Percentiles rank a stretch among this genome's conserved stretches.
phyloP scores from a whole-genome alignment of 768 basidiomycete species.

The Exidia glandulosa region DNA sequence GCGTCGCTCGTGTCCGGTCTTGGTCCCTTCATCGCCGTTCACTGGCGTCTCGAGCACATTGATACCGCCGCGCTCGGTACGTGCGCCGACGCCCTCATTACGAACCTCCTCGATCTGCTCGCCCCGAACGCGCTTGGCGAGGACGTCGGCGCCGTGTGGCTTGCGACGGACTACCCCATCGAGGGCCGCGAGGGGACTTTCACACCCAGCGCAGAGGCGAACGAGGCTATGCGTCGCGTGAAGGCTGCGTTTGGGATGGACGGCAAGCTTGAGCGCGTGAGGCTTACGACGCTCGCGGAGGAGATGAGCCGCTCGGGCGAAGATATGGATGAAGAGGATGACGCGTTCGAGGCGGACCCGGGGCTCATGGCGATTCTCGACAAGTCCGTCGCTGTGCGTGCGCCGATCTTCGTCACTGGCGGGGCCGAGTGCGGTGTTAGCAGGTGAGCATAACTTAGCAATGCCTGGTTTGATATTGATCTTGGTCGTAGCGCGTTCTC shows the following conservation, averaged over 20 bases:
- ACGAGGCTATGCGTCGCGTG: constrained; percentile 34
- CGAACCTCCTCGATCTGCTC: constrained; percentile 24
- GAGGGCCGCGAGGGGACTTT: constrained; percentile 37
- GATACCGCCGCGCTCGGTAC: constrained; percentile 27
- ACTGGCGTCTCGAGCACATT: constrained; percentile 50
- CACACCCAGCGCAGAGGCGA: constrained; percentile 27
- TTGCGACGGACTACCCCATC: constrained; percentile 45
- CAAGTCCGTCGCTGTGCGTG: constrained; percentile 39
- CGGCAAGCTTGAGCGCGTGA: constrained; percentile 30
- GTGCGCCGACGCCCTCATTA: constrained; percentile 41
- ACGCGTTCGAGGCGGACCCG: constrained; percentile 25
- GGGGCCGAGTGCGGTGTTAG: constrained; percentile 33
- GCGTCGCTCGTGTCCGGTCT: constrained; percentile 22
- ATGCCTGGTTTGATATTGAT: too few species aligned
- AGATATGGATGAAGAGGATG: constrained; percentile 8
- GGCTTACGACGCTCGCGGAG: constrained; percentile 32
- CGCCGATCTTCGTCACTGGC: constrained; percentile 41
- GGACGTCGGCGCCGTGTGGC: constrained; percentile 34
- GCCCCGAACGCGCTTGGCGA: constrained; percentile 20
- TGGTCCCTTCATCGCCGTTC: constrained; percentile 35
- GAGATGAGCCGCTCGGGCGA: constrained; percentile 15
- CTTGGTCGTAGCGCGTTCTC: constrained; percentile 53
- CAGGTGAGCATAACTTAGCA: too few species aligned
- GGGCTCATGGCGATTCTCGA: constrained; percentile 47
- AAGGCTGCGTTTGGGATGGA: constrained; percentile 30